These are phyloP conservation scores for Malassezia furfur DNA, from an alignment of 1,284 basidiomycete species.

Conservation along the genomic window DNA sequence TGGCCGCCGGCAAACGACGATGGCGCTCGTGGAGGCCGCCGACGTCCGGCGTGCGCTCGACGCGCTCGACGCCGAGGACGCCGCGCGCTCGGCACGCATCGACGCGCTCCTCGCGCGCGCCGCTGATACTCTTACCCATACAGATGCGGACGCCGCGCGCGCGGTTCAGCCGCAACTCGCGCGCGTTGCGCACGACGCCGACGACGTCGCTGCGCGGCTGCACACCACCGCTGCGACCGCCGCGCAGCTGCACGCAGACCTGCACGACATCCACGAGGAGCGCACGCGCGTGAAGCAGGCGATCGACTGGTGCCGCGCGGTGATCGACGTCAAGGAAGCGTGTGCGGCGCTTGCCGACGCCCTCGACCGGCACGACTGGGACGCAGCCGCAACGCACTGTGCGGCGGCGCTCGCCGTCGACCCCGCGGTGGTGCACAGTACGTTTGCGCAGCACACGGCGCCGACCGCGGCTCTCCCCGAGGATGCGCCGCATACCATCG, in stretches of 20 bases:
- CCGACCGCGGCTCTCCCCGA: constrained; percentile 78
- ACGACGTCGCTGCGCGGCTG: constrained; percentile 56
- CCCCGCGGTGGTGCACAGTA: constrained; percentile 64
- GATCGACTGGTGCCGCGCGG: constrained; percentile 70
- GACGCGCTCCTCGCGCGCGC: background rate
- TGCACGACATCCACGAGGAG: constrained; percentile 77
- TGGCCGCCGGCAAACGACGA: background rate
- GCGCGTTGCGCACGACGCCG: constrained; percentile 58
- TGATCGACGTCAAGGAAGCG: constrained; percentile 84
- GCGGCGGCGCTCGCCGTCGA: constrained; percentile 78
- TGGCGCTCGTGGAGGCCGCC: background rate
- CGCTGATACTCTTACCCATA: background rate
- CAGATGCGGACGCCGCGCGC: constrained; percentile 36
- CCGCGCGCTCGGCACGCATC: background rate
- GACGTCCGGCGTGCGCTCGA: constrained; percentile 9
- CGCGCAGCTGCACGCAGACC: constrained; percentile 76
- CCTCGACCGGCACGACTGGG: constrained; percentile 85
- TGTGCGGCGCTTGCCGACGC: constrained; percentile 64
- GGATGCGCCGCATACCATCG: constrained; percentile 72
- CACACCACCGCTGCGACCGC: constrained; percentile 68
- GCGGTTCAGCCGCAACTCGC: constrained; percentile 60
- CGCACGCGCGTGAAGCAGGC: constrained; percentile 76
- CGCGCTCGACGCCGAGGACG: constrained; percentile 2
- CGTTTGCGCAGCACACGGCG: constrained; percentile 62
- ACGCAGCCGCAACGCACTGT: constrained; percentile 80